Evolutionary conservation across 1,284 basidiomycete genomes (phyloP), one percentile per base, ranked within the genome.

Genomic region (Phlebopus sp.): DNA sequence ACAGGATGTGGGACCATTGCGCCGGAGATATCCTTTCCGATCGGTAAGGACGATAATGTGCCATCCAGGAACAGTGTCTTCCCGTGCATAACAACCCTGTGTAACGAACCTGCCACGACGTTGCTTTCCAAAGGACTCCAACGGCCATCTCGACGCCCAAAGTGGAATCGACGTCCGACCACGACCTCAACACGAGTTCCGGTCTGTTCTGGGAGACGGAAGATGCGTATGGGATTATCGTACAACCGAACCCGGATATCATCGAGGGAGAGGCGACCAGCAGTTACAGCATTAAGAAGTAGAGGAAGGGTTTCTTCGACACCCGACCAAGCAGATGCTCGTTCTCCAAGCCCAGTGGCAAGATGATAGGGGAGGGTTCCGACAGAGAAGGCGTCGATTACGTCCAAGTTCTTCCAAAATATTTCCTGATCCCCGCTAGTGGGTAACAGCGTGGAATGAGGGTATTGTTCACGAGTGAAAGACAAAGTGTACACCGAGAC

Each of bases 101-200:
- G 93, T 30, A 98, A 81, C 25, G 82, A 77, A 27, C 94, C 96
- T 6, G 80, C 74, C 18, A 92, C 76, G 2, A 74, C 67, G 37
- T 73, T 79, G 37, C 81, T 78, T 29, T 85, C 79, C 30, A 98
- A 69, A 4, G 96, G 95, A 17, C 95, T 96, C 96, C 96, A 99
- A 37, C 74, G 71, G 14, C 71, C 64, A 7, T 69, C 58, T 21
- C 72, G 72, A 42, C 67, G 67, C 6, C 64, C 65, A 63, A 91
- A 92, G 32, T 74, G 74, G 18, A 81, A 76, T 49, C 79, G 79
- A 46, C 96, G 82, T 56, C 90, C 90, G 37, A 95, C 75, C 55
- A 97, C 92, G 37, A 98, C 90, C 65, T 99, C 97, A 40, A 98
- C 91, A 59, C 88, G 89, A 1, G 94, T 94, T 55, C 92, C 81